Percentiles rank a stretch among this genome's conserved stretches.
phyloP scores from a whole-genome alignment of 176 grass and related monocot species.

The Rhynchospora pubera region DNA sequence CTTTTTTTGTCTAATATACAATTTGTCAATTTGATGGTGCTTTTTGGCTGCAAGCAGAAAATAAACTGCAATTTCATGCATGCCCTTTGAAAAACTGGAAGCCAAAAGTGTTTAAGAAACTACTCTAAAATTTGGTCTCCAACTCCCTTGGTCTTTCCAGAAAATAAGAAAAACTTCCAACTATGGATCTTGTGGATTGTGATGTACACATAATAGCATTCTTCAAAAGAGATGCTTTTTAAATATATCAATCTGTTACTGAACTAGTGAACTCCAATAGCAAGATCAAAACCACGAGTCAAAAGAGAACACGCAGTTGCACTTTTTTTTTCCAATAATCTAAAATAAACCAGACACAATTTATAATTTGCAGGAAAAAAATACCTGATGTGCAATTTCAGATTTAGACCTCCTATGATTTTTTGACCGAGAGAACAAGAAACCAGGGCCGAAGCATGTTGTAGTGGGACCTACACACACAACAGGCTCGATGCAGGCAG shows the following conservation, averaged over 20 bases:
- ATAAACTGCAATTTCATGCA: not conserved
- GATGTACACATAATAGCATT: not conserved
- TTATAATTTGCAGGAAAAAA: not conserved
- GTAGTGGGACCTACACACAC: constrained; percentile 34
- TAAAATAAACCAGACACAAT: too few species aligned
- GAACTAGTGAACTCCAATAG: not conserved
- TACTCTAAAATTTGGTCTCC: not conserved
- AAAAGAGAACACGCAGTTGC: not conserved
- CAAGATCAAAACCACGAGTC: not conserved
- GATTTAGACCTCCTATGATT: constrained; percentile 45
- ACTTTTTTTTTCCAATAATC: not conserved
- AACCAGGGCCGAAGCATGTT: constrained; percentile 55
- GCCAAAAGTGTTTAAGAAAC: not conserved
- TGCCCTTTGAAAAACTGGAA: not conserved
- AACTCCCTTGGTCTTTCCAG: not conserved
- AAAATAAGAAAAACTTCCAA: not conserved
- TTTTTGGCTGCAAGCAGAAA: not conserved
- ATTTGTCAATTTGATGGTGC: not conserved
- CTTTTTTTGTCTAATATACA: not conserved
- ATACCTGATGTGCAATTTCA: constrained; percentile 49
- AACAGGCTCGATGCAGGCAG: constrained; percentile 60
- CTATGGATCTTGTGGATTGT: not conserved
- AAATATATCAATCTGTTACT: not conserved
- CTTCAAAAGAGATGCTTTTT: not conserved
- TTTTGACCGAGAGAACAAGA: constrained; percentile 66